Evolutionary conservation across 148 eudicot genomes (phyloP).

Genomic region (Cornus kousa): DNA sequence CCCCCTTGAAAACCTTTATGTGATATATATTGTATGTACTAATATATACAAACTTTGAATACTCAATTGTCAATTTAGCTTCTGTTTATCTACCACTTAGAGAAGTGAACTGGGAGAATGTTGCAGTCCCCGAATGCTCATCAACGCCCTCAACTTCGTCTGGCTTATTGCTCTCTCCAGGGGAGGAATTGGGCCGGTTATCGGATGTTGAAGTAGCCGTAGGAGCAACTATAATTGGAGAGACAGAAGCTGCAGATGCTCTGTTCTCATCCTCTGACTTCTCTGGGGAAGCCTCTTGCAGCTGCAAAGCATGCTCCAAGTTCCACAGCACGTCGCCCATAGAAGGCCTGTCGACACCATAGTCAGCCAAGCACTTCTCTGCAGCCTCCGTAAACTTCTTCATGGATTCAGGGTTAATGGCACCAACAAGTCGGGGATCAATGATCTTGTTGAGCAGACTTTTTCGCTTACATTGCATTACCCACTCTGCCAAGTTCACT

Average conservation of each 20-base stretch:
- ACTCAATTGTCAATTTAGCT: not conserved
- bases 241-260: not conserved
- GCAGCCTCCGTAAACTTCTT: conserved; percentile 48
- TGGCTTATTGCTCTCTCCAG: conserved; percentile 2
- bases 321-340: conserved; percentile 58
- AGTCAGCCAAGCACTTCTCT: conserved; percentile 48
- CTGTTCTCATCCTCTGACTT: conserved; percentile 29
- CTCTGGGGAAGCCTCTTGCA: conserved; percentile 36
- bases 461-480: conserved; percentile 51
- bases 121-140: conserved; percentile 35
- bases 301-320: conserved; percentile 40
- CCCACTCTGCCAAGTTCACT: conserved; percentile 54
- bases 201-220: not conserved
- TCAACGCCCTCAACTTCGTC: conserved; percentile 23
- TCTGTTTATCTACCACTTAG: conserved; percentile 31
- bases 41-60: not conserved
- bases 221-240: not conserved
- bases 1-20: too few relatives aligned
- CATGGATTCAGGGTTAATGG: conserved; percentile 39
- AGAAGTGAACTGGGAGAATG: conserved; percentile 34
- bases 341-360: conserved; percentile 44
- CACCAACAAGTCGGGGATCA: conserved; percentile 28
- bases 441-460: conserved; percentile 37
- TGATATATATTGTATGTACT: too few relatives aligned
- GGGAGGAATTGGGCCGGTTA: not conserved